These are phyloP conservation scores for Colletotrichum sojae DNA, from an alignment of 2,329 filamentous ascomycete genomes.

Conservation along the genomic window DNA sequence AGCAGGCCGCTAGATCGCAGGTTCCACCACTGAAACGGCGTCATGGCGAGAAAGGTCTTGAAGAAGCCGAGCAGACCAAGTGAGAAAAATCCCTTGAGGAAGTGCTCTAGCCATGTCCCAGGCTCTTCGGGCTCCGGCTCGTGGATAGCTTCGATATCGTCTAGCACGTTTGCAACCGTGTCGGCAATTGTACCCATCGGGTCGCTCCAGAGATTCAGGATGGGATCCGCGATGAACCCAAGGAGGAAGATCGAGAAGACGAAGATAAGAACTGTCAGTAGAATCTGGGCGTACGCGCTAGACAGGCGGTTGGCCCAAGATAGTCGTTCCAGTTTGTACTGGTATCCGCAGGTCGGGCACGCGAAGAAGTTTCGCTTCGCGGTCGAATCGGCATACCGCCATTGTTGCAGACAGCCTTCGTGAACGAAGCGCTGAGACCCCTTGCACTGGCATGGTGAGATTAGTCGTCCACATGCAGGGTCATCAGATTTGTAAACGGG, in stretches of 20 bases:
- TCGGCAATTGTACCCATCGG: conserved; percentile 75
- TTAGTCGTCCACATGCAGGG: conserved; percentile 79
- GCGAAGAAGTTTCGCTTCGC: conserved; percentile 82
- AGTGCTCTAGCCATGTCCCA: conserved; percentile 83
- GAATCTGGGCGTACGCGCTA: conserved; percentile 76
- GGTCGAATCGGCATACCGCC: conserved; percentile 81
- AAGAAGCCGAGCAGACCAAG: conserved; percentile 88
- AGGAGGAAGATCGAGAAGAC: conserved; percentile 82
- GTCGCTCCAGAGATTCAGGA: conserved; percentile 90
- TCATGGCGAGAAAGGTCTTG: conserved; percentile 82
- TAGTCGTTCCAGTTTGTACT: conserved; percentile 84
- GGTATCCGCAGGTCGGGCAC: conserved; percentile 89
- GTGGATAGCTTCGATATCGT: conserved; percentile 55
- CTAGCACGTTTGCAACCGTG: conserved; percentile 61
- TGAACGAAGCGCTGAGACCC: conserved; percentile 95
- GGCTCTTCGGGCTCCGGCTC: conserved; percentile 57
- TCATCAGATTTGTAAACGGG: conserved; percentile 80
- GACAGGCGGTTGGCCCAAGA: conserved; percentile 80
- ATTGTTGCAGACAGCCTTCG: conserved; percentile 87
- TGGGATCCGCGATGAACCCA: conserved; percentile 93
- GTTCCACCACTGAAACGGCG: conserved; percentile 84
- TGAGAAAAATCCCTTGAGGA: conserved; percentile 90
- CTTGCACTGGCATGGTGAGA: conserved; percentile 94
- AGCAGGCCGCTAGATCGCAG: conserved; percentile 73
- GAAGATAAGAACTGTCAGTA: conserved; percentile 81